Base-by-base conservation (phyloP, 768 basidiomycete species). In the Lactarius indigo region DNA sequence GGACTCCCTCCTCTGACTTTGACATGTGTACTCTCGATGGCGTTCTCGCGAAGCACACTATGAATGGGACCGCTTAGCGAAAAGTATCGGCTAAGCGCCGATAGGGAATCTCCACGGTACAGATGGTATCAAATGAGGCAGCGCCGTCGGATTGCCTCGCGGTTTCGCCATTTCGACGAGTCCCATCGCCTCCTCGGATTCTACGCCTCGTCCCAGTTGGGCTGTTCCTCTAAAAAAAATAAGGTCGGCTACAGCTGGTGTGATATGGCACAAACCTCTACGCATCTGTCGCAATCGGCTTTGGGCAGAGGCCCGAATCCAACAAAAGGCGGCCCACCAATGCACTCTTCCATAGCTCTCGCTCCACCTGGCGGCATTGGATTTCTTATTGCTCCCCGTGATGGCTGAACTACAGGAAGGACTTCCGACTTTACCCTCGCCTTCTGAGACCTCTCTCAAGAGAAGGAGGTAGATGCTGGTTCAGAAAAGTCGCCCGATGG, bases 401-500 rank as follows among this genome's bases (percentile, higher is more conserved):
- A 68, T 68, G 68, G 23, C 54, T 20, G 57, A 26, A 31, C n/a
- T 30, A 23, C 23, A 30, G 39, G 31, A 12, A 8, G n/a, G 39
- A 5, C 20, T 42, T 5, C 41, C 66, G 2, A n/a, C 30, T 26
- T 41, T 33, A 23, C 26, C 39, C 4, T 63, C 42, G 58, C 17
- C 55, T 23, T 4, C 30, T n/a, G 20, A 30, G 6, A 42, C 54
- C 47, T 2, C 41, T n/a, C 13, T 61, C 54, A 35, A 12, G 68
- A 66, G 42, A 63, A 63, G 26, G 39, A 12, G 8, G 3, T 17
- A 30, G 12, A 35, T 26, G 58, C 26, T 5, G 30, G 37, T 5
- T 3, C 17, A 3, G 50, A 39, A 20, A 41, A 41, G 30, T 28
- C 12, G 13, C 47, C 12, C 17, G 55, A 54, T 13, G n/a, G 10